Conservation (phyloP, 2,329 filamentous ascomycete genomes). For the Bipolaris oryzae region DNA sequence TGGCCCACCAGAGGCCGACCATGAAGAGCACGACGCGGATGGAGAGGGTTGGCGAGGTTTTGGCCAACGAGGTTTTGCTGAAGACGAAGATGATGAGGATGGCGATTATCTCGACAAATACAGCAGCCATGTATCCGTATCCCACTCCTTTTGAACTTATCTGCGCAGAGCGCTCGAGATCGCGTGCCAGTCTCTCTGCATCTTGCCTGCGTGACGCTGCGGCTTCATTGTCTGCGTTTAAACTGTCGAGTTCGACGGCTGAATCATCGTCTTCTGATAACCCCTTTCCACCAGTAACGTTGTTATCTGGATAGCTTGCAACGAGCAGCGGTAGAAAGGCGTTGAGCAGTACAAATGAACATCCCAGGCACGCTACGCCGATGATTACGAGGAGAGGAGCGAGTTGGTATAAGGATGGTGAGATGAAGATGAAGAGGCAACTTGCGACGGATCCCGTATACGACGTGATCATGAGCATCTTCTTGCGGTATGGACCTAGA, state of each 20-base stretch:
- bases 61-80: slow-evolving; percentile 47
- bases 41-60: slow-evolving; percentile 78
- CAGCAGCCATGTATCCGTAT: slow-evolving; percentile 82
- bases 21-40: slow-evolving; percentile 81
- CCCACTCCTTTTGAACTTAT: slow-evolving; percentile 90
- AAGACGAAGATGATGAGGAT: slow-evolving; percentile 72
- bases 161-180: slow-evolving; percentile 78
- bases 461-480: slow-evolving; percentile 78
- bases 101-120: slow-evolving; percentile 78
- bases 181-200: slow-evolving; percentile 57
- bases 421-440: slow-evolving; percentile 80
- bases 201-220: slow-evolving; percentile 7
- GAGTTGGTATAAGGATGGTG: slow-evolving; percentile 75
- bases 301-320: slow-evolving; percentile 70
- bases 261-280: slow-evolving; percentile 19
- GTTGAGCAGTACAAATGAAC: slow-evolving; percentile 95
- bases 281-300: slow-evolving; percentile 18
- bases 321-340: slow-evolving; percentile 89
- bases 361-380: slow-evolving; percentile 87
- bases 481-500: slow-evolving; percentile 74
- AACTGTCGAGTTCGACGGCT: slow-evolving; percentile 37
- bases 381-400: slow-evolving; percentile 81
- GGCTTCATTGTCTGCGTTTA: slow-evolving; percentile 23
- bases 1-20: slow-evolving; percentile 85
- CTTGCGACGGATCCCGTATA: slow-evolving; percentile 77